Evolutionary conservation across 257 asterid species (phyloP).

Genomic region (Mitragyna speciosa): DNA sequence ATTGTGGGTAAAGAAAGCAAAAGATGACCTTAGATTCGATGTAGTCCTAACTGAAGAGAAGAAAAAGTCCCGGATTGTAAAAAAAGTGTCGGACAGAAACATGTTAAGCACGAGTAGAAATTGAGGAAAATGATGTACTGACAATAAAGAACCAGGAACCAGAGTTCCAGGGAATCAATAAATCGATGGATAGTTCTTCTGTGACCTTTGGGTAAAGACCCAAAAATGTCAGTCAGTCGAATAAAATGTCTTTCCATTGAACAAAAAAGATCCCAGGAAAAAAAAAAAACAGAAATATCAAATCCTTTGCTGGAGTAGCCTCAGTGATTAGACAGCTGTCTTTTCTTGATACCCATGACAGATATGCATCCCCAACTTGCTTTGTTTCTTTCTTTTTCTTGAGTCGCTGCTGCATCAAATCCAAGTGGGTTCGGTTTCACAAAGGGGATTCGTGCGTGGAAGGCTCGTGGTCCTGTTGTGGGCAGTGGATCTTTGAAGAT

Average conservation of each 20-base stretch:
- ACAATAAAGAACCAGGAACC: background rate
- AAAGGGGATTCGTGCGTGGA: background rate
- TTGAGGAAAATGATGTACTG: background rate
- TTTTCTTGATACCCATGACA: background rate
- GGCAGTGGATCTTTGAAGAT: slow-evolving; percentile 1
- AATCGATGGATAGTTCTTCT: background rate
- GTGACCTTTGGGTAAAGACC: background rate
- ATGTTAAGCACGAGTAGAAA: background rate
- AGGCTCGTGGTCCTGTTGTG: slow-evolving; percentile 4
- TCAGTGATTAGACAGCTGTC: slow-evolving; percentile 16
- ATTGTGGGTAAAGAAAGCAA: slow-evolving; percentile 12
- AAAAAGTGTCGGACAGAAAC: background rate
- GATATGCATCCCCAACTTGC: background rate
- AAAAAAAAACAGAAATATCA: background rate
- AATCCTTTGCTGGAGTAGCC: slow-evolving; percentile 4
- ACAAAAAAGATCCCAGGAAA: background rate
- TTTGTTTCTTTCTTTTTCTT: background rate
- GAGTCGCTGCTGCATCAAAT: slow-evolving; percentile 1
- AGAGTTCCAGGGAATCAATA: slow-evolving; percentile 5
- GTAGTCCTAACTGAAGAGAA: background rate
- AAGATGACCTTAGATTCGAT: background rate
- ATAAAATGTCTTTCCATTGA: background rate
- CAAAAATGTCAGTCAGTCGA: background rate
- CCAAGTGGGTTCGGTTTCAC: slow-evolving; percentile 17
- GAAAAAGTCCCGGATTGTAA: too few relatives aligned